These are phyloP conservation scores for Diplodia mutila DNA, from an alignment of 2,329 filamentous ascomycete species.

Conservation along the genomic window DNA sequence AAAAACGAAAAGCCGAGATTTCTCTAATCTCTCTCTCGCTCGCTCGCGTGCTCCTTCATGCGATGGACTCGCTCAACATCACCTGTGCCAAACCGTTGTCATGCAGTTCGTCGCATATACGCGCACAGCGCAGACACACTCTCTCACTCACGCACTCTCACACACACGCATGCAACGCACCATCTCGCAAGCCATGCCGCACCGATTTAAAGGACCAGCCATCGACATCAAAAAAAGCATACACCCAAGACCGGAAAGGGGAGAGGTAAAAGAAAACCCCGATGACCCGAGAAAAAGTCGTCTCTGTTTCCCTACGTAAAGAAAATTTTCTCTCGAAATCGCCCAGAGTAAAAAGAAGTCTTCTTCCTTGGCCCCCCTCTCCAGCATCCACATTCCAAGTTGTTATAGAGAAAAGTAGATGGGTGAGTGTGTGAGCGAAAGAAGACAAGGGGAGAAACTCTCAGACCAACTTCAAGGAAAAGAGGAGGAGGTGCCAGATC, in stretches of 20 bases:
- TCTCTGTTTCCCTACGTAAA: conserved; percentile 1
- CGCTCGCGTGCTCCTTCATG: not conserved
- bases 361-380: not conserved
- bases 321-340: not conserved
- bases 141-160: not conserved
- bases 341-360: not conserved
- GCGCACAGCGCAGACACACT: not conserved
- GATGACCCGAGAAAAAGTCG: not conserved
- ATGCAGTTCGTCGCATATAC: not conserved
- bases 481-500: not conserved
- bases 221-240: not conserved
- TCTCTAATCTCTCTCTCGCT: not conserved
- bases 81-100: not conserved
- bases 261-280: not conserved
- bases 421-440: not conserved
- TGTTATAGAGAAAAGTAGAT: not conserved
- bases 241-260: not conserved
- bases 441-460: not conserved
- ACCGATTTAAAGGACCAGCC: not conserved
- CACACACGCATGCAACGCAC: not conserved
- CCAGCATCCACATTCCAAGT: not conserved
- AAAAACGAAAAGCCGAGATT: not conserved
- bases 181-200: not conserved
- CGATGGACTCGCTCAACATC: not conserved
- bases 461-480: not conserved